These are phyloP conservation scores for Syzygium aqueum DNA, from an alignment of 345 rosid species.

Conservation along the genomic window DNA sequence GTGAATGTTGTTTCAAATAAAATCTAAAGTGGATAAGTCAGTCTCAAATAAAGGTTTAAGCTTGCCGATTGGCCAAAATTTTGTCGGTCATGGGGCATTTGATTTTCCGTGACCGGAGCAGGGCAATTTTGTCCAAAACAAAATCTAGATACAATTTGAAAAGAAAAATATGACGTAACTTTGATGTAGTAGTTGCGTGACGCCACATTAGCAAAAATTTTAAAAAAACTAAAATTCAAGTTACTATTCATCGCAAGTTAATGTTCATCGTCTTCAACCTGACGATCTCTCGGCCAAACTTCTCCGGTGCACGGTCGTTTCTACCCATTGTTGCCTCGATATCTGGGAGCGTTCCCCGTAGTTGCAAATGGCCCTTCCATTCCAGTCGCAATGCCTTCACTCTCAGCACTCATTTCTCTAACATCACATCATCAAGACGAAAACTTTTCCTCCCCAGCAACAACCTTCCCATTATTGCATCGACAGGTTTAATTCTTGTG, in stretches of 20 bases:
- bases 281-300: too few species aligned
- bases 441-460: neutral
- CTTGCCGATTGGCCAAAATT: neutral
- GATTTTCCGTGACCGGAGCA: too few species aligned
- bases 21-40: rapidly evolving
- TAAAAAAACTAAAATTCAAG: too few species aligned
- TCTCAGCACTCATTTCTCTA: neutral
- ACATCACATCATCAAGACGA: neutral
- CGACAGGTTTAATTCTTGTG: neutral
- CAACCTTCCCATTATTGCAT: neutral
- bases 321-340: neutral
- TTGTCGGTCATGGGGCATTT: too few species aligned
- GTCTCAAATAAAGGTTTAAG: neutral
- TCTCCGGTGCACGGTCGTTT: neutral
- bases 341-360: neutral
- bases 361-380: neutral
- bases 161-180: too few species aligned
- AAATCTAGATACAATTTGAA: too few species aligned
- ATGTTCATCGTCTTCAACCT: too few species aligned
- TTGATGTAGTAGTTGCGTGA: too few species aligned
- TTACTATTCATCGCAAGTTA: too few species aligned
- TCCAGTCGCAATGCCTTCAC: neutral
- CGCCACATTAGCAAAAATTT: too few species aligned
- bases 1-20: rapidly evolving
- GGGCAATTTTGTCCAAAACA: neutral